phyloP scores from a whole-genome alignment of 75 land plant species.

The Azolla pinnata region DNA sequence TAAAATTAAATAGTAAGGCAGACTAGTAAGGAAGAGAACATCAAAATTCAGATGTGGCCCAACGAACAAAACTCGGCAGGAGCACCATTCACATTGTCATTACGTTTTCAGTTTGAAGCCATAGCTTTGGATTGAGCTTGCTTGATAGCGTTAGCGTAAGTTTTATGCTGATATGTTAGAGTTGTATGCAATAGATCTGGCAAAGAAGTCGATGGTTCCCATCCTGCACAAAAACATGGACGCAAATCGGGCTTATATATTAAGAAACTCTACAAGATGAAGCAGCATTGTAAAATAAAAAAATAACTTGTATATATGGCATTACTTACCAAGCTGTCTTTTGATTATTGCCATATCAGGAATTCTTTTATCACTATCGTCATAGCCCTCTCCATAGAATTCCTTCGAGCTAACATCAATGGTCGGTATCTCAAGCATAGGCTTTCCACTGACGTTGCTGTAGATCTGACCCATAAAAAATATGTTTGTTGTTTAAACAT shows the following conservation, averaged over 20 bases:
- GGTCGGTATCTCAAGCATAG: slow-evolving; percentile 55
- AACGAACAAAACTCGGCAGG: no score
- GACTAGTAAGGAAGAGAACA: no score
- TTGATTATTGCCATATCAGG: slow-evolving; percentile 98
- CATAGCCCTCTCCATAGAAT: slow-evolving; percentile 96
- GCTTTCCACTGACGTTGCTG: slow-evolving; percentile 72
- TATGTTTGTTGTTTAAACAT: no score
- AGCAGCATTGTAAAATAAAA: not conserved
- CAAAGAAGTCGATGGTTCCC: slow-evolving; percentile 89
- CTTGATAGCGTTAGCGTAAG: slow-evolving; percentile 79
- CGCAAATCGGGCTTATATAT: not conserved
- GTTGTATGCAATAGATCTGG: slow-evolving; percentile 85
- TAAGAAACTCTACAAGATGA: not conserved
- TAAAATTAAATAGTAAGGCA: no score
- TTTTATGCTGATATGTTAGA: slow-evolving; percentile 80
- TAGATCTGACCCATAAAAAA: slow-evolving; percentile 43
- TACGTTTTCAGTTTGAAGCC: slow-evolving; percentile 35
- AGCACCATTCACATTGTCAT: no score
- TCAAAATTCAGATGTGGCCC: no score
- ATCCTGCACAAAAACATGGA: slow-evolving; percentile 36
- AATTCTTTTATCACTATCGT: slow-evolving; percentile 95
- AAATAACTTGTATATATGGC: not conserved
- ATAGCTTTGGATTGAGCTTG: slow-evolving; percentile 46
- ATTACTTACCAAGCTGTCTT: slow-evolving; percentile 67
- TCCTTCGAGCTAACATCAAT: slow-evolving; percentile 89